Percentiles rank a stretch among this genome's conserved stretches.
phyloP scores from a whole-genome alignment of 2,329 filamentous ascomycete species.

The Aspergillus latus region DNA sequence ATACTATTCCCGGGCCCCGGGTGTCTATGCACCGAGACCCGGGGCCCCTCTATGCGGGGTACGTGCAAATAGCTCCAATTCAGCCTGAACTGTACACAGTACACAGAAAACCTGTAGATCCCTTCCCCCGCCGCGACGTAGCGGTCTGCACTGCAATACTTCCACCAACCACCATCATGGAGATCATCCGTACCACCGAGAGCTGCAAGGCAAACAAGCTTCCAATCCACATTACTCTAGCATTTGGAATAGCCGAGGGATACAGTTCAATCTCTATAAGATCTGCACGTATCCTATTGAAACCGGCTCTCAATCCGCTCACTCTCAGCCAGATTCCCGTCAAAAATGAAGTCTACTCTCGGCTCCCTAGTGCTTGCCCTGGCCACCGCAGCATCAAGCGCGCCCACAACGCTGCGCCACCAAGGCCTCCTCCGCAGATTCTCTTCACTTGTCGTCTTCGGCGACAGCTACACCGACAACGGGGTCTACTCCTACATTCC shows the following conservation, averaged over 20 bases:
- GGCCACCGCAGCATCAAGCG: not conserved
- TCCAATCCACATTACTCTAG: not conserved
- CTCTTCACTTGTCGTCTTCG: slow-evolving; percentile 61
- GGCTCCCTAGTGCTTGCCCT: not conserved
- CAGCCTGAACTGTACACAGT: not conserved
- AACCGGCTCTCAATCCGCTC: not conserved
- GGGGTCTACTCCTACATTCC: not conserved
- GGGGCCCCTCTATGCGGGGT: not conserved
- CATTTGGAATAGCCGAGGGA: not conserved
- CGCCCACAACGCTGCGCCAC: not conserved
- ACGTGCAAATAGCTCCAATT: not conserved
- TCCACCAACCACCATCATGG: not conserved
- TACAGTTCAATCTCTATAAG: not conserved
- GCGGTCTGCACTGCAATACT: not conserved
- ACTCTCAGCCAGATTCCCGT: no score
- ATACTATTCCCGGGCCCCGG: no score
- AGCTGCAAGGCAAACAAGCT: not conserved
- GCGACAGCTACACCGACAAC: slow-evolving; percentile 76
- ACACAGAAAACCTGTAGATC: not conserved
- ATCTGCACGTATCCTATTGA: not conserved
- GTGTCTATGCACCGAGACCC: no score
- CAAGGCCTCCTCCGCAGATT: not conserved
- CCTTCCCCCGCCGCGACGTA: not conserved
- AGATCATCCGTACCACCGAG: not conserved
- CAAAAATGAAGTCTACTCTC: not conserved